Evolutionary conservation across 306 rosid species (phyloP), one percentile per base, ranked within the genome.

Genomic region (Cicer judaicum): DNA sequence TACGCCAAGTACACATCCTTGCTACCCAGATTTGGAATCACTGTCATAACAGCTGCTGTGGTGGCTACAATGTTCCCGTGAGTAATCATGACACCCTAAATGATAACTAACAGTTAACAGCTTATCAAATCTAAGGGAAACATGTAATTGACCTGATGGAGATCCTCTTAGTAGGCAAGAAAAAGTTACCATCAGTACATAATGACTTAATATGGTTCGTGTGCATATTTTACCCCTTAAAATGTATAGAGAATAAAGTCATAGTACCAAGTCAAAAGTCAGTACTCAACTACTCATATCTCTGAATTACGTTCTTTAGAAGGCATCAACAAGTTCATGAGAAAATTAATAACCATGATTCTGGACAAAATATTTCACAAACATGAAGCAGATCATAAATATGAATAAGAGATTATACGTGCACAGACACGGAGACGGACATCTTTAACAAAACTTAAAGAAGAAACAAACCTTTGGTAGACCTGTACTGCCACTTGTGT

Each of bases 401-500:
- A 72, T 64, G 68, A 44, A 72, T 14, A 49, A 16, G 8, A 70
- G 38, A 83, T 53, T 46, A 59, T 14, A 52, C 63, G 66, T n/a
- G 18, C 55, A 46, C 21, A 49, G 21, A 63, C 14, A 44, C 40
- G 8, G 12, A 40, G 63, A 52, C 8, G 9, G 50, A 47, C 46
- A 21, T 13, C 54, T 5, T 19, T 39, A 63, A 63, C 43, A 70
- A 50, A 65, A 70, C 50, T 36, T 72, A 76, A 63, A 77, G 67
- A 54, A 49, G 77, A 69, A 79, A 80, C 85, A 54, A 80, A 93
- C 97, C 97, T 93, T 93, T 64, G 98, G 98, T 61, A 91, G 83
- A 78, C 94, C 97, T 44, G 97, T 88, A 71, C 98, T 93, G 53
- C 98, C 98, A 70, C 98, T 93, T 46, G 98, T 93, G 70, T 93